These are phyloP conservation scores for Pulveroboletus frians DNA, from an alignment of 768 basidiomycete genomes.

Conservation along the genomic window DNA sequence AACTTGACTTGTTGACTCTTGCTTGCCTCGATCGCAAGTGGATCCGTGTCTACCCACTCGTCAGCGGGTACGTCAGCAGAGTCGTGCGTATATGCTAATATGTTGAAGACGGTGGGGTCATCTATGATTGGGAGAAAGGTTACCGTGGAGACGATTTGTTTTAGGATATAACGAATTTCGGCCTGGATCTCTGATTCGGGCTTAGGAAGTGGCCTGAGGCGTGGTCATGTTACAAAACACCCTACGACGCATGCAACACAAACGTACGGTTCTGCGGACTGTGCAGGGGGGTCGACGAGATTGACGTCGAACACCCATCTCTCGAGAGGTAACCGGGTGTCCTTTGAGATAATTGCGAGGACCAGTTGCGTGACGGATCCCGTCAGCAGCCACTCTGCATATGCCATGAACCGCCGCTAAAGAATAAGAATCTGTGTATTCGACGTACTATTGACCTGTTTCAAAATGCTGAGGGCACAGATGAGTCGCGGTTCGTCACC, in stretches of 20 bases:
- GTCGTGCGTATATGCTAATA: slow-evolving; percentile 90
- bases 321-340: slow-evolving; percentile 86
- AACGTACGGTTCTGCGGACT: slow-evolving; percentile 48
- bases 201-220: slow-evolving; percentile 49
- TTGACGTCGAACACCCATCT: slow-evolving; percentile 98
- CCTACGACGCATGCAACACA: not conserved
- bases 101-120: slow-evolving; percentile 95
- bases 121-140: slow-evolving; percentile 95
- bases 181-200: slow-evolving; percentile 89
- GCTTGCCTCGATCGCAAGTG: slow-evolving; percentile 85
- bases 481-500: not conserved
- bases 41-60: slow-evolving; percentile 96
- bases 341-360: slow-evolving; percentile 93
- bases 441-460: slow-evolving; percentile 83
- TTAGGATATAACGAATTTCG: slow-evolving; percentile 95
- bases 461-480: slow-evolving; percentile 60
- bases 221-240: not conserved
- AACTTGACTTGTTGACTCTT: slow-evolving; percentile 94
- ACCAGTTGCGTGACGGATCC: slow-evolving; percentile 92
- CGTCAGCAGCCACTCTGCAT: slow-evolving; percentile 85
- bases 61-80: slow-evolving; percentile 88
- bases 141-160: slow-evolving; percentile 96
- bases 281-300: slow-evolving; percentile 60
- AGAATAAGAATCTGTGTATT: not conserved
- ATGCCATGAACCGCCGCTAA: not conserved